Conservation (phyloP, 768 basidiomycete genomes). For the Omphalotus guepiniiformis region DNA sequence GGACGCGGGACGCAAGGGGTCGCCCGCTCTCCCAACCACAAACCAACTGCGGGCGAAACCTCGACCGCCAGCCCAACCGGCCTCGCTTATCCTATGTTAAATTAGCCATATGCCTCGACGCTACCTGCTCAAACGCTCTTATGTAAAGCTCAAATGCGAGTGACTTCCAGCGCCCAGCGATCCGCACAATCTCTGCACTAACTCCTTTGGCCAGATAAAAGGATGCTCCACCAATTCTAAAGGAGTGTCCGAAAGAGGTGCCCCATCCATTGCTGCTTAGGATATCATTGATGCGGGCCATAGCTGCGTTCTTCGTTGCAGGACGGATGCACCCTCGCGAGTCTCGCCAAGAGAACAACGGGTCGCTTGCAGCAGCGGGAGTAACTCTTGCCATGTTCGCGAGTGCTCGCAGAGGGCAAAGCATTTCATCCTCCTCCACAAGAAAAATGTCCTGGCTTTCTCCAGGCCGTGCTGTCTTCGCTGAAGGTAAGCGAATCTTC, state of each 20-base stretch:
- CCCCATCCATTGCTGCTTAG: conserved; percentile 15
- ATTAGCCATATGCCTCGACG: conserved; percentile 16
- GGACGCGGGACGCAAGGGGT: too few relatives aligned
- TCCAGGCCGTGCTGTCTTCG: conserved; percentile 32
- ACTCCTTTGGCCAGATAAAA: conserved; percentile 17
- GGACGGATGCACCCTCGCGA: conserved; percentile 15
- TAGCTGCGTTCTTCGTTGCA: conserved; percentile 13
- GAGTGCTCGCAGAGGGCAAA: conserved; percentile 29
- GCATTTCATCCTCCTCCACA: conserved; percentile 11
- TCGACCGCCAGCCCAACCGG: too few relatives aligned
- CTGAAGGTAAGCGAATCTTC: conserved; percentile 24
- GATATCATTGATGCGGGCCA: conserved; percentile 16
- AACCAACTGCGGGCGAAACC: too few relatives aligned
- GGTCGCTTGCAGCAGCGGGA: conserved; percentile 18
- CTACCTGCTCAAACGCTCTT: conserved; percentile 20
- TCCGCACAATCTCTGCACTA: conserved; percentile 18
- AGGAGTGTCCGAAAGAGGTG: conserved; percentile 23
- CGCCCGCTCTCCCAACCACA: too few relatives aligned
- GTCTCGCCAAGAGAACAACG: conserved; percentile 34
- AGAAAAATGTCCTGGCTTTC: conserved; percentile 28
- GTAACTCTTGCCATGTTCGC: conserved; percentile 21
- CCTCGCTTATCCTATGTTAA: too few relatives aligned
- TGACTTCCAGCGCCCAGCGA: conserved; percentile 23
- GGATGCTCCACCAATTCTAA: conserved; percentile 26
- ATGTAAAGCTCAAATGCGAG: conserved; percentile 23